Evolutionary conservation across 1,139 yeast genomes (phyloP).

Genomic region (Wickerhamomyces sp.): DNA sequence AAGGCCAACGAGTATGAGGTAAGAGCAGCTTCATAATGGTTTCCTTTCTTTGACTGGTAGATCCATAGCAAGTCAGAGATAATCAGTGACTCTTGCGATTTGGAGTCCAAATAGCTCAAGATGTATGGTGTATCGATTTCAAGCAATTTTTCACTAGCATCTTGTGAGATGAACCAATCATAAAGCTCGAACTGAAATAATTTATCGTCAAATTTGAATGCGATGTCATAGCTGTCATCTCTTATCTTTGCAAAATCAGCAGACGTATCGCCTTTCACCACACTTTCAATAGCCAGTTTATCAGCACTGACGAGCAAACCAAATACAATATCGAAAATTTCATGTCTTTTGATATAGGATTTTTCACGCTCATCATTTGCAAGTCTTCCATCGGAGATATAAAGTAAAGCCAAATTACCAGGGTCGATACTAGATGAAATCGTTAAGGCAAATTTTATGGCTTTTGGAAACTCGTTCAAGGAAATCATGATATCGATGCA

Average conservation of each 20-base stretch:
- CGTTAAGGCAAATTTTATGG: constrained; percentile 75
- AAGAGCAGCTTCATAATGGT: constrained; percentile 77
- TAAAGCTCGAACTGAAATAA: constrained; percentile 86
- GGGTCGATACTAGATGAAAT: constrained; percentile 68
- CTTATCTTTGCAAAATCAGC: constrained; percentile 53
- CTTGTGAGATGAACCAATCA: constrained; percentile 85
- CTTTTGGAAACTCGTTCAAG: constrained; percentile 77
- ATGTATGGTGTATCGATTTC: constrained; percentile 80
- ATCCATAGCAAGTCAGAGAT: constrained; percentile 85
- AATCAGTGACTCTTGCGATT: constrained; percentile 59
- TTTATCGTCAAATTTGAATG: constrained; percentile 72
- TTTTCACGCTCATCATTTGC: constrained; percentile 42
- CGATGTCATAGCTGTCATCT: constrained; percentile 68
- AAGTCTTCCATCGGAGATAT: constrained; percentile 44
- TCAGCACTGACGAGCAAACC: constrained; percentile 70
- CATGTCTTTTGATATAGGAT: constrained; percentile 43
- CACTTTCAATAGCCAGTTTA: constrained; percentile 46
- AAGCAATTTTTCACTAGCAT: constrained; percentile 69
- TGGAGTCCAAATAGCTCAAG: constrained; percentile 70
- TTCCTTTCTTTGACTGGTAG: constrained; percentile 78
- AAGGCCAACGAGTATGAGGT: constrained; percentile 71
- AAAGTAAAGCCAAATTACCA: constrained; percentile 51
- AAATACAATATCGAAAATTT: constrained; percentile 70
- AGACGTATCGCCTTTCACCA: constrained; percentile 8
- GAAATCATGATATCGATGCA: constrained; percentile 75